Evolutionary conservation across 129 eudicot genomes (phyloP).

Genomic region (Centrapalus pauciflorus): DNA sequence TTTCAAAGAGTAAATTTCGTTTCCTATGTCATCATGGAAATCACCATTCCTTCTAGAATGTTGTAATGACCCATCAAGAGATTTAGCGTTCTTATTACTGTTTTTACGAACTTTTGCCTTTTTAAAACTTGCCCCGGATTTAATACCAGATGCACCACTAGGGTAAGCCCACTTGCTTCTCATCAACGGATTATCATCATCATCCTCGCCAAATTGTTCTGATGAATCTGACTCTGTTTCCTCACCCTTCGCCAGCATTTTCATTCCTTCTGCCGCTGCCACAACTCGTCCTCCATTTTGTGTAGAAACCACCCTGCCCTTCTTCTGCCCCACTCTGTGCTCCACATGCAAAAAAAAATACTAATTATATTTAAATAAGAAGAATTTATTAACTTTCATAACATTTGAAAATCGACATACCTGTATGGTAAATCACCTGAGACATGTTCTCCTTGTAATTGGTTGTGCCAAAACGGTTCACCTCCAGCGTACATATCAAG

Average conservation of each 20-base stretch:
- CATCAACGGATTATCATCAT: slow-evolving; percentile 73
- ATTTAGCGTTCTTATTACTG: slow-evolving; percentile 24
- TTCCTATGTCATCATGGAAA: slow-evolving; percentile 28
- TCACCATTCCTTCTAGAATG: slow-evolving; percentile 31
- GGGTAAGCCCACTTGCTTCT: slow-evolving; percentile 93
- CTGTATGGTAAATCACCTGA: slow-evolving; percentile 30
- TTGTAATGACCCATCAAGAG: slow-evolving; percentile 41
- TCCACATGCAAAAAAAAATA: slow-evolving; percentile 26
- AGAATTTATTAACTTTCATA: neutral
- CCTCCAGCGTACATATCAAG: slow-evolving; percentile 32
- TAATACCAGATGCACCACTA: slow-evolving; percentile 34
- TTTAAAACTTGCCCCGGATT: slow-evolving; percentile 32
- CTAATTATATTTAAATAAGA: too few relatives aligned
- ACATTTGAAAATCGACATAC: slow-evolving; percentile 31
- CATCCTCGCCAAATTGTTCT: slow-evolving; percentile 54
- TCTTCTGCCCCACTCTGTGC: slow-evolving; percentile 36
- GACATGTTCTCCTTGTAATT: slow-evolving; percentile 35
- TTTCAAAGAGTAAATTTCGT: slow-evolving; percentile 16
- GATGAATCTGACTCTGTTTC: slow-evolving; percentile 97
- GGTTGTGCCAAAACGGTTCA: slow-evolving; percentile 44
- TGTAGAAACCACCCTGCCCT: slow-evolving; percentile 28
- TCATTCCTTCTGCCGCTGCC: slow-evolving; percentile 39
- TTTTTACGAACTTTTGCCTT: slow-evolving; percentile 46
- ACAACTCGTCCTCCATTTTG: slow-evolving; percentile 51
- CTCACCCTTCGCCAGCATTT: slow-evolving; percentile 47